Base-by-base conservation (phyloP, 345 rosid genomes). In the Fremontodendron californicum region DNA sequence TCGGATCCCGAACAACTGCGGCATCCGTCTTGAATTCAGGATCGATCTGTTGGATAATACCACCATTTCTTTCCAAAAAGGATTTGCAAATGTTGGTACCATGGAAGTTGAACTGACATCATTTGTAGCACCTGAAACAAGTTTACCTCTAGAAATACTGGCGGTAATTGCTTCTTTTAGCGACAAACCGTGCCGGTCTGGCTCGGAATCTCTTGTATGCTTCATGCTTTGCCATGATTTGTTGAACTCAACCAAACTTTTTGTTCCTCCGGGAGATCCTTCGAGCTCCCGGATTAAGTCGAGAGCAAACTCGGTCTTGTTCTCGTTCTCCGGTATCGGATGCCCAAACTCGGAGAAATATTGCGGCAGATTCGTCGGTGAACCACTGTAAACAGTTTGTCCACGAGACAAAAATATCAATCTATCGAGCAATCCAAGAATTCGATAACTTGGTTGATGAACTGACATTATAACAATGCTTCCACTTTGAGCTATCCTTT, bases 401-500 rank as follows among this genome's bases (percentile, higher is more conserved):
- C 99, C 99, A 0, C 97, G 94, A 0, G 99, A 92, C 12, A 96
- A 62, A 71, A 96, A 91, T 31, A 96, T 81, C 77, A 96, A 73
- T 45, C 97, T 87, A 70, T 96, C 97, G 12, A 96, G 85, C 75
- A 96, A 82, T 8, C 99, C 90, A 0, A 93, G 89, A 75, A 91
- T 87, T 3, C 99, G 80, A 61, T 87, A 92, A 76, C 99, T 93
- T 42, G 99, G 99, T 79, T 96, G 99, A 60, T 96, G 99, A 27
- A 96, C 87, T 33, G 99, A 87, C 97, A 96, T 96, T 72, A 93
- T 81, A 3, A 96, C 99, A 33, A 96, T 88, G 76, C 99, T 96
- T 9, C 99, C 99, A 61, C 94, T 91, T 81, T 92, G 95, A 4
- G 98, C 99, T 9, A 96, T 93, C 49, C 94, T 85, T 78, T 96